A percentile compares a stretch with the other conserved stretches of the same genome.
Evolutionary conservation across 192 early-diverging fungal species (phyloP).

Genomic region (Dissophora globulifera): DNA sequence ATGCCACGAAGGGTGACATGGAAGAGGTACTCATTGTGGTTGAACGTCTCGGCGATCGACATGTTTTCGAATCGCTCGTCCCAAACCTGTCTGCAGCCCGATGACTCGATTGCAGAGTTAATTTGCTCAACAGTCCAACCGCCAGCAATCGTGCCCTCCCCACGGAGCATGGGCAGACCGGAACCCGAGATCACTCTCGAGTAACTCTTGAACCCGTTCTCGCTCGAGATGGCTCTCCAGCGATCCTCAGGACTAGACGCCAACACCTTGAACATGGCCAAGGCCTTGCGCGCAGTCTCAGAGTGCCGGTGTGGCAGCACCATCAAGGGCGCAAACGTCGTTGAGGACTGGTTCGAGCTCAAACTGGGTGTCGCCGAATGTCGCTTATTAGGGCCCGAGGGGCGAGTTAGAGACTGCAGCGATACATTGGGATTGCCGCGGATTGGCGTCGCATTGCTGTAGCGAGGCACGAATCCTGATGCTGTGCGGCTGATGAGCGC

Average conservation of each 20-base stretch:
- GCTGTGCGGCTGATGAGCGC: constrained; percentile 10
- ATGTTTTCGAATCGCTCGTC: constrained; percentile 62
- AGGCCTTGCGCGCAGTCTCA: constrained; percentile 47
- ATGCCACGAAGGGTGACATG: constrained; percentile 49
- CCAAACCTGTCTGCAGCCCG: constrained; percentile 62
- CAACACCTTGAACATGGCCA: constrained; percentile 59
- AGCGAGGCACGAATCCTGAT: constrained; percentile 30
- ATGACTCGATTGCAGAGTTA: constrained; percentile 57
- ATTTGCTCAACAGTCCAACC: constrained; percentile 65
- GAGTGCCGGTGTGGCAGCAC: constrained; percentile 52
- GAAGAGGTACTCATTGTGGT: constrained; percentile 62
- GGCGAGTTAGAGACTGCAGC: constrained; percentile 25
- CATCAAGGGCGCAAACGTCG: constrained; percentile 18
- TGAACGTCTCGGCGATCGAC: constrained; percentile 58
- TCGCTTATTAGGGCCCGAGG: constrained; percentile 38
- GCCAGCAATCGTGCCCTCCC: constrained; percentile 58
- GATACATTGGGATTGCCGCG: constrained; percentile 49
- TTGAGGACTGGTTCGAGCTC: constrained; percentile 32
- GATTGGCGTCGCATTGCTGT: constrained; percentile 37
- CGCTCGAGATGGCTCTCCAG: constrained; percentile 60
- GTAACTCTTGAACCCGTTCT: constrained; percentile 61
- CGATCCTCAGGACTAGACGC: constrained; percentile 48
- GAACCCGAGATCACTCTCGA: constrained; percentile 52
- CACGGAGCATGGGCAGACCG: constrained; percentile 60
- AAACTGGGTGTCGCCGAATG: constrained; percentile 42